phyloP scores from a whole-genome alignment of 2,329 filamentous ascomycete species.

The Epichloe glyceriae region DNA sequence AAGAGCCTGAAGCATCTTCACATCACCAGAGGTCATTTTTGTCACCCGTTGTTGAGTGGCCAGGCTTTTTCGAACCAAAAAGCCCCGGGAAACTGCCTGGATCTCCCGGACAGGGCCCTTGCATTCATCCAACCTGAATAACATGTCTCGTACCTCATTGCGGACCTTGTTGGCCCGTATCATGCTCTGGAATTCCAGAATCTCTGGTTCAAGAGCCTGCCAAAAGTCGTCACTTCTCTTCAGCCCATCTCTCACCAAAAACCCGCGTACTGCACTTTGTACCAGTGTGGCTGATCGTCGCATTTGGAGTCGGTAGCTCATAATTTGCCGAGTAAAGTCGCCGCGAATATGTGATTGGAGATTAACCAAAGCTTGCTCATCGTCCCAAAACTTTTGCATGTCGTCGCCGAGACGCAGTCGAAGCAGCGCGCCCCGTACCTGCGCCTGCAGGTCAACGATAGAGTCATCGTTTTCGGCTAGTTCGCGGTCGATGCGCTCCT shows the following conservation, averaged over 20 bases:
- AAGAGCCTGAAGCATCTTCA: conserved; percentile 50
- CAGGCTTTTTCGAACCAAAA: conserved; percentile 47
- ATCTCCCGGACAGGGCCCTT: conserved; percentile 52
- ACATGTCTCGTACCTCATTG: conserved; percentile 41
- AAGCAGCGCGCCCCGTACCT: conserved; percentile 68
- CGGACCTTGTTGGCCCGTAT: conserved; percentile 56
- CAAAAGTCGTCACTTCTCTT: conserved; percentile 51
- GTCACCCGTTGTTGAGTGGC: conserved; percentile 43
- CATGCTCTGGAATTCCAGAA: conserved; percentile 72
- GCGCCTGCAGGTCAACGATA: conserved; percentile 73
- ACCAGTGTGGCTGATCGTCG: conserved; percentile 63
- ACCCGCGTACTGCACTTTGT: conserved; percentile 67
- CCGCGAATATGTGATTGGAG: conserved; percentile 80
- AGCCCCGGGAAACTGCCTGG: conserved; percentile 54
- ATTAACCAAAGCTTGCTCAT: conserved; percentile 64
- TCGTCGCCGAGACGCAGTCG: conserved; percentile 63
- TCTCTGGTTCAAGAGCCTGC: conserved; percentile 55
- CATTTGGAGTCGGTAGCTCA: conserved; percentile 74
- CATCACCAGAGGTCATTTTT: conserved; percentile 34
- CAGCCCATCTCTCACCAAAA: conserved; percentile 54
- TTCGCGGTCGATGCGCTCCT: conserved; percentile 75
- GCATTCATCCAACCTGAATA: conserved; percentile 47
- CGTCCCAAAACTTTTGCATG: conserved; percentile 86
- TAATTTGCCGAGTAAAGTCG: conserved; percentile 74
- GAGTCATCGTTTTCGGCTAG: conserved; percentile 60